Percentiles rank a stretch among this genome's conserved stretches.
Conservation (phyloP, 176 grass and related monocot genomes). For the Ensete glaucum region DNA sequence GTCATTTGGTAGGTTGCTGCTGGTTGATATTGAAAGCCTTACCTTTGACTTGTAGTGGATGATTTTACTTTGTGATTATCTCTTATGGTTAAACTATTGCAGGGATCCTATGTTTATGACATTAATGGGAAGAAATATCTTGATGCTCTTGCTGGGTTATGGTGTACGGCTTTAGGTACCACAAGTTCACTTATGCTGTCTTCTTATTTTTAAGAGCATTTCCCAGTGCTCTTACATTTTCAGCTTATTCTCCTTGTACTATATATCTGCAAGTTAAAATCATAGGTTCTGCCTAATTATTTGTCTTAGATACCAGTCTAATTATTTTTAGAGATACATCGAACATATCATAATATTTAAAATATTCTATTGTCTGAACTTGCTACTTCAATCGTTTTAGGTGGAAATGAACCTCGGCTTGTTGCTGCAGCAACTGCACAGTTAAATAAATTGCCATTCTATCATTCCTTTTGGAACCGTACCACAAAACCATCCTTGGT, state of each 20-base stretch:
- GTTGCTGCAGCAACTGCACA: constrained; percentile 77
- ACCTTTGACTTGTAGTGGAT: background rate
- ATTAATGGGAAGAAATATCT: constrained; percentile 75
- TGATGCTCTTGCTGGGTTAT: constrained; percentile 87
- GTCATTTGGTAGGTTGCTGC: too few species aligned
- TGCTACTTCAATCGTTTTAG: constrained; percentile 29
- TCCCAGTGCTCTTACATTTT: background rate
- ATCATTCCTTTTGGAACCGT: constrained; percentile 97
- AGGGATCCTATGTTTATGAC: constrained; percentile 95
- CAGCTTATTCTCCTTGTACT: background rate
- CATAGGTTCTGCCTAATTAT: too few species aligned
- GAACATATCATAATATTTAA: too few species aligned
- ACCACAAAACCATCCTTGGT: constrained; percentile 91
- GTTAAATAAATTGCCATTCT: constrained; percentile 87
- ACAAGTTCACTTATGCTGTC: background rate
- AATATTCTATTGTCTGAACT: too few species aligned
- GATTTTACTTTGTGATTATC: background rate
- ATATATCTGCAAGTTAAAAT: too few species aligned
- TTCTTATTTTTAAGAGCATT: background rate
- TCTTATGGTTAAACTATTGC: background rate
- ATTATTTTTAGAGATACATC: background rate
- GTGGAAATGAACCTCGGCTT: constrained; percentile 81
- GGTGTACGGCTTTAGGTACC: constrained; percentile 94
- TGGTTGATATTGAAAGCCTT: too few species aligned
- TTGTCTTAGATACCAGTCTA: background rate